A percentile compares a stretch with the other conserved stretches of the same genome.
Conservation (phyloP, 805 yeast genomes). For the Hanseniaspora valbyensis region DNA sequence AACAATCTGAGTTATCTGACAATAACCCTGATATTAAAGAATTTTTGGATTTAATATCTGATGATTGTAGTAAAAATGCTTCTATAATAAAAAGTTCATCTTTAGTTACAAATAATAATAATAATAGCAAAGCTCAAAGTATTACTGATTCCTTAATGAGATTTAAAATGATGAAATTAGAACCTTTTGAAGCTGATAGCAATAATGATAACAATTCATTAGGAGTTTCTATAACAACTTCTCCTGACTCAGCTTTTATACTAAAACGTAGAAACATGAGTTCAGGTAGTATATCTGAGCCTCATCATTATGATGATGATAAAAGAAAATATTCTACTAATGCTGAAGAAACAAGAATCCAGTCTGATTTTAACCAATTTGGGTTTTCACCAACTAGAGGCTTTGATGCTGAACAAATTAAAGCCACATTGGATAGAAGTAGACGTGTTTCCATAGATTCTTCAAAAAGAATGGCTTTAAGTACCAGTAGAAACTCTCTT, state of each 20-base stretch:
- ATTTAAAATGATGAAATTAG: slow-evolving; percentile 39
- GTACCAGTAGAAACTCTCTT: slow-evolving; percentile 4
- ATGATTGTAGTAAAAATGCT: not conserved
- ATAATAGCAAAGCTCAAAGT: slow-evolving; percentile 18
- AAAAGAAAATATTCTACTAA: not conserved
- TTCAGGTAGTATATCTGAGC: not conserved
- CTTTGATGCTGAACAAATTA: slow-evolving; percentile 23
- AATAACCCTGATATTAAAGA: slow-evolving; percentile 2
- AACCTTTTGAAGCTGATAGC: not conserved
- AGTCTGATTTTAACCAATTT: slow-evolving; percentile 1
- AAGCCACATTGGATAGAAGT: slow-evolving; percentile 23
- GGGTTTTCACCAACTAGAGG: slow-evolving; percentile 15
- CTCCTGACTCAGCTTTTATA: not conserved
- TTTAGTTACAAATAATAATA: not conserved
- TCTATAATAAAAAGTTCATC: not conserved
- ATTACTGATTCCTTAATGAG: slow-evolving; percentile 39
- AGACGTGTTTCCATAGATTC: slow-evolving; percentile 13
- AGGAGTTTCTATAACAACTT: slow-evolving; percentile 31
- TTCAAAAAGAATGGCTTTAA: not conserved
- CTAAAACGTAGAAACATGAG: slow-evolving; percentile 1
- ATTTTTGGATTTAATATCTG: slow-evolving; percentile 10
- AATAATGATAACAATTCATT: slow-evolving; percentile 40
- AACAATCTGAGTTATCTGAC: not conserved
- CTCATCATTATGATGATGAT: not conserved
- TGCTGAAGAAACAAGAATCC: not conserved